Conservation (phyloP, 768 basidiomycete species). For the Termitomyces sp. region DNA sequence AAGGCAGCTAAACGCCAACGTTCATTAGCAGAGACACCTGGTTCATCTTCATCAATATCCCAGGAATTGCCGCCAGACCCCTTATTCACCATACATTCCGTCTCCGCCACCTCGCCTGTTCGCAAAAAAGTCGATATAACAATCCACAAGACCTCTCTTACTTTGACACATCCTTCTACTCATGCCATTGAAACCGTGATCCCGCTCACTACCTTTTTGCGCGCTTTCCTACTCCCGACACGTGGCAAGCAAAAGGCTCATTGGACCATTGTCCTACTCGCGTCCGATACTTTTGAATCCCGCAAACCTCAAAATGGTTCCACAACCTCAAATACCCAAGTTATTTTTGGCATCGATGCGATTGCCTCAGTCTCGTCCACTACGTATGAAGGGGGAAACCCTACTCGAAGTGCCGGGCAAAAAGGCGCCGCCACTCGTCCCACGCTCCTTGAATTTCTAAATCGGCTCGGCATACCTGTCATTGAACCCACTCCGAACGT, state of each 20-base stretch:
- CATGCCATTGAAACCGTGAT: conserved; percentile 49
- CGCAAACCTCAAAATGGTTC: conserved; percentile 31
- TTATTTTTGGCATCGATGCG: conserved; percentile 75
- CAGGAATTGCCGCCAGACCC: conserved; percentile 38
- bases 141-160: conserved; percentile 48
- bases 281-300: conserved; percentile 52
- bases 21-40: conserved; percentile 20
- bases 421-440: conserved; percentile 58
- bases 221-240: conserved; percentile 73
- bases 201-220: conserved; percentile 47
- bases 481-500: conserved; percentile 48
- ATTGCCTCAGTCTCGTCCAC: conserved; percentile 45
- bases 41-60: conserved; percentile 12
- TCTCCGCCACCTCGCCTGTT: conserved; percentile 72
- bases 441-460: conserved; percentile 50
- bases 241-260: conserved; percentile 70
- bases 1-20: conserved; percentile 35
- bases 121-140: conserved; percentile 75
- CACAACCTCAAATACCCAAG: conserved; percentile 43
- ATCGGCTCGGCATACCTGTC: conserved; percentile 40
- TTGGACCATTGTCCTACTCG: conserved; percentile 69
- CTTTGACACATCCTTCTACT: conserved; percentile 50
- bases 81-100: conserved; percentile 56
- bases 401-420: conserved; percentile 29
- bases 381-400: conserved; percentile 25